Conservation (phyloP, 2,329 filamentous ascomycete species). For the Clonostachys rosea region DNA sequence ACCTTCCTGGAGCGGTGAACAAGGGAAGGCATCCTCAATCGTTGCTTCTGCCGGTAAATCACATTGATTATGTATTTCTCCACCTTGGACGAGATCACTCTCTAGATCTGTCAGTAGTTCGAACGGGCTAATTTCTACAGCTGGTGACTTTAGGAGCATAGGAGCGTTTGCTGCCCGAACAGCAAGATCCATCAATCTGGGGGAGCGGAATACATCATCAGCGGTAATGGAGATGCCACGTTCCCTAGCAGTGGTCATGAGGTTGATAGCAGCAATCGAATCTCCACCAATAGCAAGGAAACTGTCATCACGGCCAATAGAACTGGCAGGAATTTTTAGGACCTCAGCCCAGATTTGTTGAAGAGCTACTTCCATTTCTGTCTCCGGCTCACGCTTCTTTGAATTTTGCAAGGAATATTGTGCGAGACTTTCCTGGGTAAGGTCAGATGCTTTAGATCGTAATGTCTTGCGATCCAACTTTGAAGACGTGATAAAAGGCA, state of each 20-base stretch:
- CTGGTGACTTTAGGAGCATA: neutral
- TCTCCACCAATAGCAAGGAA: slow-evolving; percentile 9
- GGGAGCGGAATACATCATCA: neutral
- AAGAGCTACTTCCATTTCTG: slow-evolving; percentile 16
- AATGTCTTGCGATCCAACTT: slow-evolving; percentile 8
- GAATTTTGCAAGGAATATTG: slow-evolving; percentile 14
- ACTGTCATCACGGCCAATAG: slow-evolving; percentile 4
- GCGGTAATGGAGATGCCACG: slow-evolving; percentile 1
- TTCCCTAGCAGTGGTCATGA: slow-evolving; percentile 1
- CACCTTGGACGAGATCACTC: neutral
- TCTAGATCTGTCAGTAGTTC: neutral
- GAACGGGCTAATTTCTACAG: slow-evolving; percentile 2
- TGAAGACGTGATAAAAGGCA: slow-evolving; percentile 9
- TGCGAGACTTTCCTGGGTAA: slow-evolving; percentile 5
- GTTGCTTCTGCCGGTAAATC: neutral
- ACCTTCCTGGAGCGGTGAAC: slow-evolving; percentile 2
- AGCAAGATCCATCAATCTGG: neutral
- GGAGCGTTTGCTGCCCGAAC: neutral
- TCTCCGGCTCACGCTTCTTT: slow-evolving; percentile 7
- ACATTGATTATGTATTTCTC: neutral
- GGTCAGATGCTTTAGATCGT: neutral
- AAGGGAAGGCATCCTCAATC: slow-evolving; percentile 1
- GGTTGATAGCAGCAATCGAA: slow-evolving; percentile 8
- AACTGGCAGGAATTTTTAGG: neutral
- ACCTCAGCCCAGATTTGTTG: slow-evolving; percentile 20